A percentile compares a stretch with the other conserved stretches of the same genome.
Evolutionary conservation across 805 yeast species (phyloP).

Genomic region (Zygosaccharomyces bailii): DNA sequence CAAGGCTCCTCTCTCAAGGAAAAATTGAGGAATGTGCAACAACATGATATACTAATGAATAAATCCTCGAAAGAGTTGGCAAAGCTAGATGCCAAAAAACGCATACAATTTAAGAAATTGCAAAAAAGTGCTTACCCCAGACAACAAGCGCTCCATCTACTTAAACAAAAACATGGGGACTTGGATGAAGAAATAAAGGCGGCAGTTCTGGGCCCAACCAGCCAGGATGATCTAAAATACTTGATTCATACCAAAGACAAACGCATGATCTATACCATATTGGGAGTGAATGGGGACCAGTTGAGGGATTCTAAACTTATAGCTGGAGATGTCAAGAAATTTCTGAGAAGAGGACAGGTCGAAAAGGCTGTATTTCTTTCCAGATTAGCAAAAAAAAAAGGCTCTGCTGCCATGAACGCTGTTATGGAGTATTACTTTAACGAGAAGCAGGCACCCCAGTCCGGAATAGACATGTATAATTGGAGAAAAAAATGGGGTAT

Average conservation of each 20-base stretch:
- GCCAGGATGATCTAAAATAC: constrained; percentile 35
- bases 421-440: constrained; percentile 49
- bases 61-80: constrained; percentile 24
- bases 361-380: constrained; percentile 54
- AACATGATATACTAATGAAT: constrained; percentile 13
- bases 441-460: constrained; percentile 40
- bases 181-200: constrained; percentile 23
- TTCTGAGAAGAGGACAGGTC: constrained; percentile 47
- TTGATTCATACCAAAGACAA: constrained; percentile 39
- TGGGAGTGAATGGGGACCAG: constrained; percentile 59
- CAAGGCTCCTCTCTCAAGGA: constrained; percentile 21
- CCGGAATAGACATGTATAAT: constrained; percentile 49
- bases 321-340: constrained; percentile 49
- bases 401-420: constrained; percentile 62
- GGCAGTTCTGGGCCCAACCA: constrained; percentile 37
- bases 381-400: constrained; percentile 46
- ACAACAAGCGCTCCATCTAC: constrained; percentile 28
- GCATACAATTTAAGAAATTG: constrained; percentile 18
- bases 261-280: constrained; percentile 47
- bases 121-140: constrained; percentile 30
- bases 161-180: constrained; percentile 18
- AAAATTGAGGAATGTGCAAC: constrained; percentile 20
- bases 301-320: constrained; percentile 56
- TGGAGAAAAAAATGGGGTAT: constrained; percentile 63
- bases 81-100: constrained; percentile 18